Evolutionary conservation across 257 asterid genomes (phyloP).

Genomic region (Orobanche coerulescens): DNA sequence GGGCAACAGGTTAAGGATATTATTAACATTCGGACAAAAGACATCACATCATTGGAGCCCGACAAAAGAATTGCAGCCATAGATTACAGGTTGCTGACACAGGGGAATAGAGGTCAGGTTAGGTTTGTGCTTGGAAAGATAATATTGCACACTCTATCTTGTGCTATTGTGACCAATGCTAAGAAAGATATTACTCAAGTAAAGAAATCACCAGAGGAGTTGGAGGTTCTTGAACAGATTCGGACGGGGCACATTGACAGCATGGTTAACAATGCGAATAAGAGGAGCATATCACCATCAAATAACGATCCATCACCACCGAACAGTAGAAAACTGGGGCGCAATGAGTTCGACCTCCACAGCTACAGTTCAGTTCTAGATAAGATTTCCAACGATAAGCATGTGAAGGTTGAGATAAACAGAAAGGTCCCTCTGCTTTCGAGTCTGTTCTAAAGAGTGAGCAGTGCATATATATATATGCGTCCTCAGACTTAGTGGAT

Average conservation of each 20-base stretch:
- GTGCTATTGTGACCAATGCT: constrained; percentile 6
- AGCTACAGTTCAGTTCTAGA: not conserved
- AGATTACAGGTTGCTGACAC: constrained; percentile 29
- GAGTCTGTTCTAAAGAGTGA: constrained; percentile 21
- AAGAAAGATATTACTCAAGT: constrained; percentile 21
- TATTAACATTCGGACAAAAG: constrained; percentile 24
- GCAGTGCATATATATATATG: not conserved
- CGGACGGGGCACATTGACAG: no score
- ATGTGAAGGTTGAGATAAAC: constrained; percentile 6
- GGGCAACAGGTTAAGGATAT: constrained; percentile 28
- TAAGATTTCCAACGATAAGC: constrained; percentile 11
- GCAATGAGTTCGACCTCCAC: not conserved
- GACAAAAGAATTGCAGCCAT: constrained; percentile 27
- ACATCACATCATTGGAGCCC: constrained; percentile 23
- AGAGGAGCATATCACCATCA: constrained; percentile 11
- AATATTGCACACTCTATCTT: constrained; percentile 42
- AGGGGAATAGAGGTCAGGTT: constrained; percentile 38
- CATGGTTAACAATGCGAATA: constrained; percentile 9
- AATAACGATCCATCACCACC: constrained; percentile 13
- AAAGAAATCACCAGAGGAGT: constrained; percentile 18
- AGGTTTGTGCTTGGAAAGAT: constrained; percentile 75
- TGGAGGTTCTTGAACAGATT: constrained; percentile 11
- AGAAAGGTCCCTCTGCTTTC: constrained; percentile 15
- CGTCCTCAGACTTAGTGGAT: not conserved
- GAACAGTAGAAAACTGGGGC: constrained; percentile 11